Percentiles rank a stretch among this genome's conserved stretches.
phyloP scores from a whole-genome alignment of 345 rosid species.

The Atalantia buxifolia region DNA sequence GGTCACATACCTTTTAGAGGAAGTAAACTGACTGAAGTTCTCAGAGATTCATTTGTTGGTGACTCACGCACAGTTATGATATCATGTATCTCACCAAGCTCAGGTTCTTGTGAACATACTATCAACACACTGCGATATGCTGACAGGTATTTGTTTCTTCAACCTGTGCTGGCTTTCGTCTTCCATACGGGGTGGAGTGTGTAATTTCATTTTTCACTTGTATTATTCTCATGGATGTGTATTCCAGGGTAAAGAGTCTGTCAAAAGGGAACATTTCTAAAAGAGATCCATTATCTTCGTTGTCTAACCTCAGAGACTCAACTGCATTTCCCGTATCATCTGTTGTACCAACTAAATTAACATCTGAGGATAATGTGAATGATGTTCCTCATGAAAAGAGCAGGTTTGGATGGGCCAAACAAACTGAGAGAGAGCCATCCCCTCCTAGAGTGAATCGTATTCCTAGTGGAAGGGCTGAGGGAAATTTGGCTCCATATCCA shows the following conservation, averaged over 20 bases:
- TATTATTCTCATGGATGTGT: slow-evolving; percentile 14
- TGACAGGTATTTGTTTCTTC: slow-evolving; percentile 43
- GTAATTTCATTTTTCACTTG: background rate
- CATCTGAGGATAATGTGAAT: slow-evolving; percentile 26
- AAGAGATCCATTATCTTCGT: slow-evolving; percentile 38
- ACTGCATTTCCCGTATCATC: slow-evolving; percentile 32
- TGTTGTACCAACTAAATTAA: slow-evolving; percentile 23
- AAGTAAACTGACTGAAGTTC: slow-evolving; percentile 71
- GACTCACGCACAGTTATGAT: slow-evolving; percentile 71
- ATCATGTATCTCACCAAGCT: slow-evolving; percentile 66
- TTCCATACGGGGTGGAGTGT: background rate
- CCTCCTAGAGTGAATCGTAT: slow-evolving; percentile 26
- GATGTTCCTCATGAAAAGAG: slow-evolving; percentile 37
- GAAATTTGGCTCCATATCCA: slow-evolving; percentile 21
- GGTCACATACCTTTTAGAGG: slow-evolving; percentile 72
- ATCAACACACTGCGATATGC: slow-evolving; percentile 67
- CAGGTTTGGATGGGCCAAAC: slow-evolving; percentile 41
- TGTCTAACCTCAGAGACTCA: slow-evolving; percentile 47
- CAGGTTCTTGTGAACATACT: slow-evolving; percentile 73
- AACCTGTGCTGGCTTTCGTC: background rate
- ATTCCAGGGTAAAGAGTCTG: slow-evolving; percentile 64
- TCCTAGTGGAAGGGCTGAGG: slow-evolving; percentile 38
- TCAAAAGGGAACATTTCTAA: slow-evolving; percentile 49
- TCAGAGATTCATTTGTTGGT: slow-evolving; percentile 70
- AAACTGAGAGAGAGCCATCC: slow-evolving; percentile 37